Percentiles rank a stretch among this genome's conserved stretches.
phyloP scores from a whole-genome alignment of 2,329 filamentous ascomycete genomes.

The Colletotrichum paranaense region DNA sequence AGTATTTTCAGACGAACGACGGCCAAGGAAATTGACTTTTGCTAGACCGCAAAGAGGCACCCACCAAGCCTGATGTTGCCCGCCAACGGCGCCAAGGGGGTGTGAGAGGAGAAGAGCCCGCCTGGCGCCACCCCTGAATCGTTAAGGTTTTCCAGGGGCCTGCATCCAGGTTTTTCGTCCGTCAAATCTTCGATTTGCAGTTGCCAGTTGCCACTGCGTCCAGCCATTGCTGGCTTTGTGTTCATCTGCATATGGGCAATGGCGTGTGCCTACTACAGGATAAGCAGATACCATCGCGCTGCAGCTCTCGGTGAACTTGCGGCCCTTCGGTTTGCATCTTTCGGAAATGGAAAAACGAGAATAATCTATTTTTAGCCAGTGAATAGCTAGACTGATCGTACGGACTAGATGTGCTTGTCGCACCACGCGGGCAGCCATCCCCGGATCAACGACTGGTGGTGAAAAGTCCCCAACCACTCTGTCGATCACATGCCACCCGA shows the following conservation, averaged over 20 bases:
- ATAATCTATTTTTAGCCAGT: slow-evolving; percentile 13
- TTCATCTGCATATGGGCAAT: background rate
- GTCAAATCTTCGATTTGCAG: background rate
- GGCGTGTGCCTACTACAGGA: background rate
- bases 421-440: slow-evolving; percentile 4
- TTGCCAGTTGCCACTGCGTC: background rate
- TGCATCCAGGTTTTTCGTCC: background rate
- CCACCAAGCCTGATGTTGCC: background rate
- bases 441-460: slow-evolving; percentile 1
- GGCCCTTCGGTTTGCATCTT: background rate
- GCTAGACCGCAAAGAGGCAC: background rate
- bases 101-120: background rate
- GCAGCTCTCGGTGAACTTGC: background rate
- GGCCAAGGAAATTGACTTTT: slow-evolving; percentile 2
- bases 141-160: background rate
- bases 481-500: slow-evolving; percentile 16
- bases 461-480: background rate
- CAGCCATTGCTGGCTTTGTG: background rate
- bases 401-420: background rate
- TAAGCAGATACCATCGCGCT: background rate
- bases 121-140: slow-evolving; percentile 3
- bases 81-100: slow-evolving; percentile 3
- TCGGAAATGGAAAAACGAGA: background rate
- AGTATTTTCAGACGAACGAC: slow-evolving; percentile 17
- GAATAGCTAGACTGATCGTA: background rate